These are phyloP conservation scores for Luzula sylvatica DNA, from an alignment of 176 grass and related monocot species.

Conservation along the genomic window DNA sequence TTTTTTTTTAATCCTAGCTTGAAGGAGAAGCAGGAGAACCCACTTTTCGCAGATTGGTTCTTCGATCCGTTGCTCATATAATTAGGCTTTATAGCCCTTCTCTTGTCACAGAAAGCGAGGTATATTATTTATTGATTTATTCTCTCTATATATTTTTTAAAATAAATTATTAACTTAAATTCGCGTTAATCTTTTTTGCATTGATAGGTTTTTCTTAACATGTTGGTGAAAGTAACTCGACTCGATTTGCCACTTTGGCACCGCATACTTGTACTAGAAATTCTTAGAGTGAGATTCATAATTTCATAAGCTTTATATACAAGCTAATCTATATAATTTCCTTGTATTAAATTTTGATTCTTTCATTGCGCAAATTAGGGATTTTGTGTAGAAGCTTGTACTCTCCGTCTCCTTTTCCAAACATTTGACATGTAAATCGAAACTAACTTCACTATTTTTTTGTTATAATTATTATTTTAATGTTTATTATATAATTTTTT, in stretches of 20 bases:
- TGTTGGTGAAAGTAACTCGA: slow-evolving; percentile 90
- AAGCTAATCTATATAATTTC: slow-evolving; percentile 2
- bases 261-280: slow-evolving; percentile 95
- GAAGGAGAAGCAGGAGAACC: slow-evolving; percentile 97
- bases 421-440: slow-evolving; percentile 90
- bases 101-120: slow-evolving; percentile 98
- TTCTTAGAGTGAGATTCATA: slow-evolving; percentile 94
- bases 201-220: slow-evolving; percentile 92
- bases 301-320: no score
- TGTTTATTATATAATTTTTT: slow-evolving; percentile 10
- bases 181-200: slow-evolving; percentile 3
- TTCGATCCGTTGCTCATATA: slow-evolving; percentile 90
- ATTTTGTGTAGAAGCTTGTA: slow-evolving; percentile 91
- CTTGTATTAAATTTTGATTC: slow-evolving; percentile 4
- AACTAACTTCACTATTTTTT: slow-evolving; percentile 18
- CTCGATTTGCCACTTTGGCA: slow-evolving; percentile 98
- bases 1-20: slow-evolving; percentile 38
- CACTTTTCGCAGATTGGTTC: slow-evolving; percentile 82
- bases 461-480: slow-evolving; percentile 5
- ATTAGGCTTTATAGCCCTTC: slow-evolving; percentile 95
- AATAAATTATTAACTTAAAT: neutral
- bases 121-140: slow-evolving; percentile 22
- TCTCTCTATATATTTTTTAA: neutral
- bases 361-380: slow-evolving; percentile 37
- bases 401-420: slow-evolving; percentile 74